Evolutionary conservation across 129 eudicot genomes (phyloP).

Genomic region (Sambucus nigra): DNA sequence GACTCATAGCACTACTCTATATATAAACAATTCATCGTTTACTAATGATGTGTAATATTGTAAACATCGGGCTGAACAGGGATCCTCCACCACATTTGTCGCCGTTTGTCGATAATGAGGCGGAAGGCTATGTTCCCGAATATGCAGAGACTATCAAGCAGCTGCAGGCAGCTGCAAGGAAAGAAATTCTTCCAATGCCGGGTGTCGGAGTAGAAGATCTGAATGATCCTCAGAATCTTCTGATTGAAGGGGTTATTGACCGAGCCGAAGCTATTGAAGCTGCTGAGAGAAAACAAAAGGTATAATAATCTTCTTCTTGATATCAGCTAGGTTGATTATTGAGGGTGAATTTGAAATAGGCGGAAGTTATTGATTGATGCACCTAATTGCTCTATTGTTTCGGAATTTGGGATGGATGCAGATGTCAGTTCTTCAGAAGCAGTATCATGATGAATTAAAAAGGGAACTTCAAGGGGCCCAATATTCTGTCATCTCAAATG

Average conservation of each 20-base stretch:
- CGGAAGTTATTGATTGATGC: neutral
- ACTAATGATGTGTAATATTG: neutral
- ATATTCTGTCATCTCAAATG: conserved; percentile 14
- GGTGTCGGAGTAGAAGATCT: conserved; percentile 63
- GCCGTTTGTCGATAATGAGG: conserved; percentile 87
- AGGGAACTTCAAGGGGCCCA: conserved; percentile 38
- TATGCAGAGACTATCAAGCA: conserved; percentile 79
- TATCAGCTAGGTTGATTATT: neutral
- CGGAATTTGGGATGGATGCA: conserved; percentile 23
- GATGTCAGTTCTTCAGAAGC: conserved; percentile 40
- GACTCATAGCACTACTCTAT: too few species aligned
- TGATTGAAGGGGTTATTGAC: conserved; percentile 53
- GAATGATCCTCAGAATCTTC: conserved; percentile 54
- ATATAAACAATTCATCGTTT: too few species aligned
- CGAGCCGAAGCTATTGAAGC: conserved; percentile 74
- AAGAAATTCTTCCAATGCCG: conserved; percentile 82
- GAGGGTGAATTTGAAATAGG: neutral
- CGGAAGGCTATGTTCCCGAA: conserved; percentile 80
- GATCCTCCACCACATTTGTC: conserved; percentile 89
- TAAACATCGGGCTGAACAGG: conserved; percentile 25
- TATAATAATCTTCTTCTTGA: neutral
- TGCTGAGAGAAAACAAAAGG: conserved; percentile 60
- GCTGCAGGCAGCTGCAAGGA: conserved; percentile 80
- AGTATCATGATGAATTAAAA: conserved; percentile 44
- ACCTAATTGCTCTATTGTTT: neutral